phyloP scores from a whole-genome alignment of 768 basidiomycete species.

The Exsudoporus frostii region DNA sequence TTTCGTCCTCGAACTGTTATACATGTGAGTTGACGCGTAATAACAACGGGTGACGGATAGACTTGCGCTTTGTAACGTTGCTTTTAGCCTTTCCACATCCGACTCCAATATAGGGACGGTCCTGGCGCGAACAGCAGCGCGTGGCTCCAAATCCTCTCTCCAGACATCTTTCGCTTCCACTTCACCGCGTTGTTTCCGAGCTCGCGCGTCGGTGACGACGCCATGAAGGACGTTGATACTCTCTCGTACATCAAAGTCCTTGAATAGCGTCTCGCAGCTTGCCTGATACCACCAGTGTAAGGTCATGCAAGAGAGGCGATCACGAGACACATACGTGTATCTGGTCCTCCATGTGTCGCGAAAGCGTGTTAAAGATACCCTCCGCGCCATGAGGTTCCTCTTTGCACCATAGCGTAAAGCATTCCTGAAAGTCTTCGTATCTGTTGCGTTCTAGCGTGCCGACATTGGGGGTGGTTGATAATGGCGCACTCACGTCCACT shows the following conservation, averaged over 20 bases:
- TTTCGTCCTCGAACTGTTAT: slow-evolving; percentile 57
- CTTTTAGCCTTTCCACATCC: slow-evolving; percentile 39
- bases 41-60: not conserved
- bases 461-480: too few relatives aligned
- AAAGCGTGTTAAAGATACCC: slow-evolving; percentile 62
- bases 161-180: slow-evolving; percentile 54
- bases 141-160: slow-evolving; percentile 62
- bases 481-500: slow-evolving; percentile 46
- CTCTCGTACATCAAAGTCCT: slow-evolving; percentile 61
- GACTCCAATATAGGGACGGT: slow-evolving; percentile 56
- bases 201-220: slow-evolving; percentile 63
- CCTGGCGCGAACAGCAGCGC: slow-evolving; percentile 57
- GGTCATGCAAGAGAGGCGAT: not conserved
- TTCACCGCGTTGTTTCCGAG: slow-evolving; percentile 45
- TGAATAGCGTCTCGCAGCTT: slow-evolving; percentile 67
- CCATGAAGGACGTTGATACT: slow-evolving; percentile 69
- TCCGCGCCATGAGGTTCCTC: slow-evolving; percentile 62
- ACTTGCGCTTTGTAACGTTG: slow-evolving; percentile 36
- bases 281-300: slow-evolving; percentile 40
- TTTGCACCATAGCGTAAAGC: slow-evolving; percentile 62
- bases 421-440: slow-evolving; percentile 56
- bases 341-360: slow-evolving; percentile 67
- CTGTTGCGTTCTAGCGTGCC: slow-evolving; percentile 23
- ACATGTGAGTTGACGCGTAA: not conserved
- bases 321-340: slow-evolving; percentile 37